Base-by-base conservation (phyloP, 2,329 filamentous ascomycete genomes). In the Cladophialophora bantiana region DNA sequence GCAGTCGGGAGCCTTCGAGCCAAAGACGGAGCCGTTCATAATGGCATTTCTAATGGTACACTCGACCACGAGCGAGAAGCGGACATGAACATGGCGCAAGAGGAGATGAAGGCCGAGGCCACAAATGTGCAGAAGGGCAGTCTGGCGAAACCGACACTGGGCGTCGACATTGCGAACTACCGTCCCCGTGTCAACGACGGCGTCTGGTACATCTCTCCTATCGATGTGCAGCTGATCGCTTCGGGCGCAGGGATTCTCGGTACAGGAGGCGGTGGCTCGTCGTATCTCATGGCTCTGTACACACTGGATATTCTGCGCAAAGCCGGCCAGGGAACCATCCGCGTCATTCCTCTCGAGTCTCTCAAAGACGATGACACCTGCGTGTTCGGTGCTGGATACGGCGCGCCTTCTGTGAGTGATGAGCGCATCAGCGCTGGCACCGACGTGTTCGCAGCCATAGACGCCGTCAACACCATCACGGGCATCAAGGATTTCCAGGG, bases 281-380 rank as follows among this genome's bases (percentile, higher is more conserved):
- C 80, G 10, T 81, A 81, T 67, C 74, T 77, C n/a, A 80, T 83
- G 63, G 83, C 81, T 34, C 74, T 85, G 40, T 81, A 83, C 67
- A 75, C 78, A 10, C 69, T 83, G 18, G 74, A 80, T 32, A 73
- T 74, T 5, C 71, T 83, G 9, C 73, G 76, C n/a, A 78, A 75
- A 15, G 74, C 73, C 0, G 73, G 74, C 1, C 52, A 53, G 72
- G 77, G 56, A 75, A 76, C 59, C 13, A 80, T 83, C 74, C 73
- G 80, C 7, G 76, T 84, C 0, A 75, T 84, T 1, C 75, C 79
- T 0, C 77, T 80, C 0, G 75, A 75, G 4, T 71, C 74, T 0
- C 70, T 83, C 0, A 72, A 75, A 4, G 81, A 83, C 35, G 73
- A 77, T 10, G 80, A 79, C 7, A 71, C 76, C 1, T 75, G 81